phyloP scores from a whole-genome alignment of 1,139 yeast species.

The Saccharomyces pastorianus region DNA sequence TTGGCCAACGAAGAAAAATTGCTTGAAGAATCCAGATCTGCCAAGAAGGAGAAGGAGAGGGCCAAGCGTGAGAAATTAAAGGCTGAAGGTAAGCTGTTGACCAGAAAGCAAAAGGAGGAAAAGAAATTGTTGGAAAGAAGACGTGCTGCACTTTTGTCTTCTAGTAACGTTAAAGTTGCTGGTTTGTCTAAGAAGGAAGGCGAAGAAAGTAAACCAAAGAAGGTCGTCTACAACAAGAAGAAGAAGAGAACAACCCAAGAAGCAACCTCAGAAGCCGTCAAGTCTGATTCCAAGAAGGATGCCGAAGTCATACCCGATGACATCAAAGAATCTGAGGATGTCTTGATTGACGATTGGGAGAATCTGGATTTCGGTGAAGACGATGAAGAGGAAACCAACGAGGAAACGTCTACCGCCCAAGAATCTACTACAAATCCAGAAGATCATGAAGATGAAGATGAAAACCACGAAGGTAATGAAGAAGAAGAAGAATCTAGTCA shows the following conservation, averaged over 20 bases:
- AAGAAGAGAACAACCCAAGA: slow-evolving; percentile 38
- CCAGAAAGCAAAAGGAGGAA: slow-evolving; percentile 93
- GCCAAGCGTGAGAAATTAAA: slow-evolving; percentile 70
- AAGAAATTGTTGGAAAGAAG: slow-evolving; percentile 81
- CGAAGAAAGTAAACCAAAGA: slow-evolving; percentile 49
- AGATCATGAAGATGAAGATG: slow-evolving; percentile 10
- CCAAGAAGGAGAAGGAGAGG: slow-evolving; percentile 76
- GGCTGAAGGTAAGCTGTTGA: slow-evolving; percentile 84
- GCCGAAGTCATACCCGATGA: slow-evolving; percentile 21
- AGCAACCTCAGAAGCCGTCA: slow-evolving; percentile 20
- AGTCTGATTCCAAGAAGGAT: slow-evolving; percentile 15
- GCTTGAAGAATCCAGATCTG: slow-evolving; percentile 62
- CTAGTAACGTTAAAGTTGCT: slow-evolving; percentile 67
- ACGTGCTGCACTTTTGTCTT: slow-evolving; percentile 72
- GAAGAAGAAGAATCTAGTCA: not conserved
- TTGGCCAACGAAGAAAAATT: slow-evolving; percentile 47
- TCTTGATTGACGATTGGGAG: slow-evolving; percentile 59
- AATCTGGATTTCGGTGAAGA: slow-evolving; percentile 50
- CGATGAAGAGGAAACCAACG: slow-evolving; percentile 30
- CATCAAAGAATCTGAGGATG: slow-evolving; percentile 41
- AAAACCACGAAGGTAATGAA: slow-evolving; percentile 2
- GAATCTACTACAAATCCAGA: slow-evolving; percentile 1
- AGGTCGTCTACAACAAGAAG: slow-evolving; percentile 68
- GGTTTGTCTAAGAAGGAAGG: slow-evolving; percentile 47
- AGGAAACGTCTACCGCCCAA: slow-evolving; percentile 3